Base-by-base conservation (phyloP, 2,329 filamentous ascomycete species). In the Seiridium unicorne region DNA sequence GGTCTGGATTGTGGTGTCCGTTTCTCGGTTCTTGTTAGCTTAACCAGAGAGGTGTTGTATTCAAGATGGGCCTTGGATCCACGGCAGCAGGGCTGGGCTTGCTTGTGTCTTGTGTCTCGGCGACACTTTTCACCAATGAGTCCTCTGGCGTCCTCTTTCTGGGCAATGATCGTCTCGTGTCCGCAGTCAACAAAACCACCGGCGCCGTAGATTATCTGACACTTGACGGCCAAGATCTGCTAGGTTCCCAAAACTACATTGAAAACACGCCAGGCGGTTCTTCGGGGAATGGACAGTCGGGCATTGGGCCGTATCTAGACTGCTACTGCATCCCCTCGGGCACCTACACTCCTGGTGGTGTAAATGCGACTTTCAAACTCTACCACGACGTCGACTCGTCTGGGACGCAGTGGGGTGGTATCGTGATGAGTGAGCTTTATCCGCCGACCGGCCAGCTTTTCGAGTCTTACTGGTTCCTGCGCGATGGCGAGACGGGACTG, bases 381-480 rank as follows among this genome's bases (percentile, higher is more conserved):
- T 79, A 84, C 61, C 73, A 78, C 18, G 83, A 82, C 13, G 75
- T 72, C 7, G 83, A 87, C 68, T 74, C 74, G 1, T 76, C 76
- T 0, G 79, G 80, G 0, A 81, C 77, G 0, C 68, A 77, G 5
- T 88, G 86, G 67, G 85, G 79, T 3, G 85, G 85, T 1, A 80
- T 88, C 36, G 76, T 82, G 46, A 82, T 89, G 78, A 82, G 80
- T 51, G 84, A 89, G 60, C 81, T 78, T 0, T 88, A 86, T 66
- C 76, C 79, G 0, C 74, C 78, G 0, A 87, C 85, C 0, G 84
- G 84, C 2, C 84, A 88, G 66, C 66, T 81, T 5, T 74, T 89
- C 13, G 81, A 88, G 65, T 85, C 88, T 66, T 89, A 87, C 70
- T 89, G 84, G 83, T 89, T 89, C 65, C 72, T 89, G 3, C 76